Evolutionary conservation across 768 basidiomycete species (phyloP), one percentile per base, ranked within the genome.

Genomic region (Suillus plorans): DNA sequence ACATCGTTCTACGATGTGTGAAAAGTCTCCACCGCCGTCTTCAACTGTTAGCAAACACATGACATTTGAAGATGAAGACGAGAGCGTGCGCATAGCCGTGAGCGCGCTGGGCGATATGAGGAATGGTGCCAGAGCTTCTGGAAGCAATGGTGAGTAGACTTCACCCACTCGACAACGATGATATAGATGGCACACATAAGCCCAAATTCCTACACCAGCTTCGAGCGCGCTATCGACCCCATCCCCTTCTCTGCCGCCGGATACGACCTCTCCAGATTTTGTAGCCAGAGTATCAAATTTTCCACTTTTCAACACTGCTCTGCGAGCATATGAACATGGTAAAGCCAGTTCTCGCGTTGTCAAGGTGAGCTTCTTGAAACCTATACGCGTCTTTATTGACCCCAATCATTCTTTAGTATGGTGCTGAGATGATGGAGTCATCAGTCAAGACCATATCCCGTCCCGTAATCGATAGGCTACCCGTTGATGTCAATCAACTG

Each of bases 351-450:
- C 92, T 12, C 80, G 91, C 42, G 91, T 95, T 53, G 91, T 95
- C 68, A 94, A 95, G 82, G 93, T 92, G 65, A 61, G 81, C 64
- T 41, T 61, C 22, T 22, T n/a, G 58, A 57, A 52, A 67, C 31
- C 66, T 63, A 45, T 60, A 56, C 50, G 18, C 36, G 53, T 52
- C 28, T 14, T 42, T 25, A 28, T 67, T 70, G 62, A 74, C 72
- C 66, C 49, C 18, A 8, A 50, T 16, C 9, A 25, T 49, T 31
- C 20, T 42, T 47, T 62, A 94, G 92, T 94, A 93, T 71, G 91
- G 94, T 58, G 92, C 91, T 20, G 89, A 90, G 76, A 90, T 94
- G 84, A 85, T 94, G 78, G 94, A 94, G 75, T 90, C 88, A 4
- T 89, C 90, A 63, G 88, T 95, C 45, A 91, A 89, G 74, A 84